These are phyloP conservation scores for Intubia oerlemansii DNA, from an alignment of 2,329 filamentous ascomycete genomes.

Conservation along the genomic window DNA sequence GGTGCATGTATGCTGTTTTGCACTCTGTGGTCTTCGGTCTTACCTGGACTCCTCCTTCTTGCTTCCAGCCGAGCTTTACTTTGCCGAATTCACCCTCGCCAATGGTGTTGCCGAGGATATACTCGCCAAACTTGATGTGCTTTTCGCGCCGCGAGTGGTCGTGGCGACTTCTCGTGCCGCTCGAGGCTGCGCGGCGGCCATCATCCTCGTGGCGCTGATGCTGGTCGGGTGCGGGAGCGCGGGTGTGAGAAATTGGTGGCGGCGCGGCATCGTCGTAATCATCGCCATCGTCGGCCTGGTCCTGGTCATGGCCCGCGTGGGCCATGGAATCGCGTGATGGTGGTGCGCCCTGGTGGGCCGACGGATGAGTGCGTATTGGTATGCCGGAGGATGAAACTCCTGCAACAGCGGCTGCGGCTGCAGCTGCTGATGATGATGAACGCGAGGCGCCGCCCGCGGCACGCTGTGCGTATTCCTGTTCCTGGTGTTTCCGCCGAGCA, in stretches of 20 bases:
- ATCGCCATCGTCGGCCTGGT: conserved; percentile 13
- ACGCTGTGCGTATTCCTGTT: conserved; percentile 16
- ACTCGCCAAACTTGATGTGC: conserved; percentile 81
- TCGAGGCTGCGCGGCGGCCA: neutral
- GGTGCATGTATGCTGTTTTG: neutral
- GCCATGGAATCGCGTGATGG: no score
- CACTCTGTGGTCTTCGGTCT: neutral
- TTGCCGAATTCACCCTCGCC: conserved; percentile 98
- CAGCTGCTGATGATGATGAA: conserved; percentile 8
- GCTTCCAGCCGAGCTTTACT: conserved; percentile 96
- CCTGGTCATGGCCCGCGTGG: conserved; percentile 21
- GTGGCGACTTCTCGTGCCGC: conserved; percentile 27
- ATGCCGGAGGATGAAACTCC: no score
- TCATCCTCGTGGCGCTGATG: neutral
- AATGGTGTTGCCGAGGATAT: conserved; percentile 85
- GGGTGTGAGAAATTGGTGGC: conserved; percentile 20
- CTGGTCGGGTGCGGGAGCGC: neutral
- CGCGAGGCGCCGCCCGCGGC: conserved; percentile 1
- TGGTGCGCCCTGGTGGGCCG: no score
- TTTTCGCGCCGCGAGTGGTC: conserved; percentile 43
- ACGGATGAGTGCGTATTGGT: conserved; percentile 23
- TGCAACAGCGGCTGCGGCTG: conserved; percentile 15
- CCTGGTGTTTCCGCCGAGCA: conserved; percentile 19
- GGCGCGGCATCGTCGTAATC: conserved; percentile 24
- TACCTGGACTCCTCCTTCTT: conserved; percentile 72